Evolutionary conservation across 1,139 yeast species (phyloP), one percentile per base, ranked within the genome.

Genomic region (Debaryomyces sp.): DNA sequence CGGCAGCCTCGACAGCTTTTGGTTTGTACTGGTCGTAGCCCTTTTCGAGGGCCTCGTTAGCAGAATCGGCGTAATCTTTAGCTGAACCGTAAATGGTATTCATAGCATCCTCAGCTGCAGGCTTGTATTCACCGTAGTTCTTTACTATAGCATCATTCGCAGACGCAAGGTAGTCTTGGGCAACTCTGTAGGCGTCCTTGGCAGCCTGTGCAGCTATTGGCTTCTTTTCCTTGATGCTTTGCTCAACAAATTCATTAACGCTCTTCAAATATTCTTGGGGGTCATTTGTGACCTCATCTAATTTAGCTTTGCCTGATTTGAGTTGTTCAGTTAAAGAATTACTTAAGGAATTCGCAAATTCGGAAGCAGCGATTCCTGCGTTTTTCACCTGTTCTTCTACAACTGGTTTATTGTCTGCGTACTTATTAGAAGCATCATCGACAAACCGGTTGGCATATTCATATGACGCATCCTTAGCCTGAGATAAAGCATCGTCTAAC

Each of bases 401-500:
- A 29, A 52, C 50, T 4, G 56, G 50, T 12, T 56, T 41, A 18
- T 60, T 43, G 18, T 55, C 35, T 7, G 46, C 46, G 41, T 53
- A 49, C 30, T 48, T 51, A 22, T 54, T 40, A 34, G 57, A 52
- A 23, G 53, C 53, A 10, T 51, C 52, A 4, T 53, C 47, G 43
- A 58, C 49, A 27, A 60, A 52, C 12, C 48, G 43, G 30, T 49
- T 41, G 2, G 67, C 51, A 45, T 64, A 64, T 27, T 63, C 63
- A 35, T 56, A 60, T 7, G 66, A 55, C 2, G 64, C 60, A 41
- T 53, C 49, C 46, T 62, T 62, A 33, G 62, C 59, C 21, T 59
- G 60, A 32, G 57, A 53, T 49, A 66, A 56, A 1, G 60, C 62
- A 6, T 63, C 61, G n/a, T 61, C 65, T 33, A 60, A 54, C 9